Evolutionary conservation across 352 stramenopile genomes (phyloP), one percentile per base, ranked within the genome.

Genomic region (Globisporangium carolinianum): DNA sequence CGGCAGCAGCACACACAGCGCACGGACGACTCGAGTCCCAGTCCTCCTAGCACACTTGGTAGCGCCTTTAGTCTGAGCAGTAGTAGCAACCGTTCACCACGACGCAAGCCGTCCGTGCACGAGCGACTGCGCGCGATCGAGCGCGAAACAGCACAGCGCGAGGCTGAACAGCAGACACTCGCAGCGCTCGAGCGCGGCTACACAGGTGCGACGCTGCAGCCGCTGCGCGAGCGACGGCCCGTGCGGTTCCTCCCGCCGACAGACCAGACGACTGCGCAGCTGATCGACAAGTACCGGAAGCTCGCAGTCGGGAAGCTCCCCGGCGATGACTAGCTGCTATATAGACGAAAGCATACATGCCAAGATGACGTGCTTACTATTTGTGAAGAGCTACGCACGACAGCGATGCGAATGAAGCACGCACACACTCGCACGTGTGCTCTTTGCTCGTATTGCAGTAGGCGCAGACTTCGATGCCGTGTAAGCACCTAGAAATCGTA

Each of bases 201-300:
- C 53, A 41, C 76, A 14, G 89, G 81, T 50, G 48, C 71, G 5
- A 74, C 83, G 32, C 87, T 81, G 53, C 73, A 83, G 32, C 73
- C 77, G 14, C 73, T 68, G 3, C 73, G 69, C 7, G 67, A 76
- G 18, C 65, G 71, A 5, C 84, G 79, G n/a, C 58, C 68, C 9
- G 66, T 78, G 42, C 68, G 78, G 10, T 84, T 86, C 54, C 66
- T 68, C 8, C 64, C 78, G 3, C 79, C 83, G 1, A 75, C 60
- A 1, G 76, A 89, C 51, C 68, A 85, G 61, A 87, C 75, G 6
- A 86, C 81, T 3, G 72, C 67, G 1, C 76, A 91, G 43, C 67
- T 89, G 47, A 85, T 94, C 47, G 77, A 89, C 45, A 94, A 91
- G 48, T 91, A 87, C 58, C 72, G 81, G 8, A 94, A 91, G 65